phyloP scores from a whole-genome alignment of 345 rosid genomes.

The Syzygium oleosum region DNA sequence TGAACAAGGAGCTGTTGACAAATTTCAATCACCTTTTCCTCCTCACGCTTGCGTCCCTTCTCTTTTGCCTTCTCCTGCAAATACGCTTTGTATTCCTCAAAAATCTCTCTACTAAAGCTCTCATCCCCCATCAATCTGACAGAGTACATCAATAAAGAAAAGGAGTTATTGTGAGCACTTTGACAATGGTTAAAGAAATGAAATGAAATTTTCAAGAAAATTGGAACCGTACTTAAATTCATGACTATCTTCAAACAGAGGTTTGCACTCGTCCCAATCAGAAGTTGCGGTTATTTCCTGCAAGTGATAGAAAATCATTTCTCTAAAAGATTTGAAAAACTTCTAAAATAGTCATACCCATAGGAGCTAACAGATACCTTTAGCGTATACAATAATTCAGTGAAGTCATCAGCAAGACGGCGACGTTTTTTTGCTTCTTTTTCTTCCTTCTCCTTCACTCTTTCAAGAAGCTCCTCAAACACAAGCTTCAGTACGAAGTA shows the following conservation, averaged over 20 bases:
- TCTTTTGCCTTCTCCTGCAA: slow-evolving; percentile 86
- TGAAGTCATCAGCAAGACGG: slow-evolving; percentile 82
- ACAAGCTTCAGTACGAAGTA: slow-evolving; percentile 47
- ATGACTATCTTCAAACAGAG: slow-evolving; percentile 69
- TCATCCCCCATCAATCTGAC: slow-evolving; percentile 77
- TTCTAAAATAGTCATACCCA: not conserved
- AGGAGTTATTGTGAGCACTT: not conserved
- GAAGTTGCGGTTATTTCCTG: slow-evolving; percentile 82
- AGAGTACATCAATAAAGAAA: not conserved
- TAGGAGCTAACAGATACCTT: slow-evolving; percentile 36
- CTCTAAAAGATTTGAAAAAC: not conserved
- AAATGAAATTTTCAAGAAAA: not conserved
- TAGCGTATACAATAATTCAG: slow-evolving; percentile 44
- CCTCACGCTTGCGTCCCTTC: slow-evolving; percentile 91
- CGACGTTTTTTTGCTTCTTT: slow-evolving; percentile 91
- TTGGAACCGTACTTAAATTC: slow-evolving; percentile 56
- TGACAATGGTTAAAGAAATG: not conserved
- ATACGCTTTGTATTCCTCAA: slow-evolving; percentile 67
- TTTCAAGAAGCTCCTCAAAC: slow-evolving; percentile 71
- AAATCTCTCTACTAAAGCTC: slow-evolving; percentile 48
- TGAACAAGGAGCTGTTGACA: not conserved
- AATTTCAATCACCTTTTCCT: slow-evolving; percentile 64
- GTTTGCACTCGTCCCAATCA: slow-evolving; percentile 72
- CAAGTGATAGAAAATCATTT: slow-evolving; percentile 6
- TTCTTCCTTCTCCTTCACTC: slow-evolving; percentile 91